A percentile compares a stretch with the other conserved stretches of the same genome.
Conservation (phyloP, 495 filamentous ascomycete genomes). For the Eremomyces bilateralis region DNA sequence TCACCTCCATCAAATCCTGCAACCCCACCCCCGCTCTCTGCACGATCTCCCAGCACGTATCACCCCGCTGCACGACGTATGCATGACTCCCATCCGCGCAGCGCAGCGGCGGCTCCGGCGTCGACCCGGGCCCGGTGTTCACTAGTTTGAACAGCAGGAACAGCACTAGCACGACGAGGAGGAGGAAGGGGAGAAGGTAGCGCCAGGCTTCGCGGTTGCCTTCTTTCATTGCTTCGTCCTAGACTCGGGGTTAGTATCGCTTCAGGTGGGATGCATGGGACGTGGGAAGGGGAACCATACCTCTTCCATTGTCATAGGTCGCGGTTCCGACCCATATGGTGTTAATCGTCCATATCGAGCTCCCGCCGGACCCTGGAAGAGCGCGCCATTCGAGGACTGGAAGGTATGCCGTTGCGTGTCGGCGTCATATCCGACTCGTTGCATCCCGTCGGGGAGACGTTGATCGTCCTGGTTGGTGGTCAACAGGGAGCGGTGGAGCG, state of each 20-base stretch:
- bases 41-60: constrained; percentile 9
- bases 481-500: too few species aligned
- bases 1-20: constrained; percentile 7
- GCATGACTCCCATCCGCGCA: constrained; percentile 4
- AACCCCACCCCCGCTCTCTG: constrained; percentile 7
- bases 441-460: constrained; percentile 30
- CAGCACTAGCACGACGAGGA: constrained; percentile 11
- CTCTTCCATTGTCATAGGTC: too few species aligned
- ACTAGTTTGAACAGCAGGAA: constrained; percentile 8
- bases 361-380: constrained; percentile 25
- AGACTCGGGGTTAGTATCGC: too few species aligned
- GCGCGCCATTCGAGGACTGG: constrained; percentile 16
- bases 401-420: constrained; percentile 28
- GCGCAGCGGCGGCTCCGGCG: constrained; percentile 2
- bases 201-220: constrained; percentile 8
- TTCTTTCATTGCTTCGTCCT: constrained; percentile 3
- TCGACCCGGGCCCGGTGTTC: constrained; percentile 2
- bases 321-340: too few species aligned
- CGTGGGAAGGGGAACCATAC: too few species aligned
- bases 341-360: constrained; percentile 23
- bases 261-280: too few species aligned
- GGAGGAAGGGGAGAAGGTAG: constrained; percentile 11
- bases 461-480: too few species aligned
- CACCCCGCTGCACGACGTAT: constrained; percentile 6
- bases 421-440: constrained; percentile 30